phyloP scores from a whole-genome alignment of 1,139 yeast genomes.

The Yamadazyma dushanensis region DNA sequence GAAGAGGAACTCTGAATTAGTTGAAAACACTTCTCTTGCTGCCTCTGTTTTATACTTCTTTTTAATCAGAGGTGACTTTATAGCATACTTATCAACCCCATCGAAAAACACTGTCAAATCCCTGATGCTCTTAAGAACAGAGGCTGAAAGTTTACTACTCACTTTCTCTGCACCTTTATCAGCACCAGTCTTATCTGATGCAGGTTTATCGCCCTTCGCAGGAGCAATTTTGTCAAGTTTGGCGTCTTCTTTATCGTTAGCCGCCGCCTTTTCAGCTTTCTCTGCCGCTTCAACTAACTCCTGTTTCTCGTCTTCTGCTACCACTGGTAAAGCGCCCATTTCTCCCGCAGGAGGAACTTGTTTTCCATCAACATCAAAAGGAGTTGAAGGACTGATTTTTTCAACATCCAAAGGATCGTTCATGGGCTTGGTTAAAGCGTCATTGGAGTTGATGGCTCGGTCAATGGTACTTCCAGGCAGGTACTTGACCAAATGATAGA shows the following conservation, averaged over 20 bases:
- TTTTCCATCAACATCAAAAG: slow-evolving; percentile 3
- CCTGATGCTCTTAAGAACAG: slow-evolving; percentile 16
- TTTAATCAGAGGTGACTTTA: slow-evolving; percentile 34
- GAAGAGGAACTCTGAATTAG: slow-evolving; percentile 28
- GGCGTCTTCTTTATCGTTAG: too few species aligned
- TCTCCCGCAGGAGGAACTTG: background rate
- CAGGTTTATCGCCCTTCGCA: background rate
- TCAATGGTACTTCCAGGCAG: slow-evolving; percentile 1
- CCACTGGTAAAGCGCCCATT: background rate
- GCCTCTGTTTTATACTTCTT: slow-evolving; percentile 31
- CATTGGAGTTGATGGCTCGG: slow-evolving; percentile 5
- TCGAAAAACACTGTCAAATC: slow-evolving; percentile 36
- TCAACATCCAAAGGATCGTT: slow-evolving; percentile 8
- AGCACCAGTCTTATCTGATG: too few species aligned
- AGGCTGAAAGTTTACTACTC: too few species aligned
- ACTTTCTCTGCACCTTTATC: too few species aligned
- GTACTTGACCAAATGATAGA: slow-evolving; percentile 7
- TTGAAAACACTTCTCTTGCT: slow-evolving; percentile 33
- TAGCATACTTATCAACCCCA: slow-evolving; percentile 27
- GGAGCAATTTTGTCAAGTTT: too few species aligned
- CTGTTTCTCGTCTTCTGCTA: background rate
- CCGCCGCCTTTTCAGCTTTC: too few species aligned
- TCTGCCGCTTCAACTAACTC: too few species aligned
- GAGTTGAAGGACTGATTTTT: slow-evolving; percentile 6
- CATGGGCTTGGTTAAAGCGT: slow-evolving; percentile 4